Base-by-base conservation (phyloP, 2,329 filamentous ascomycete genomes). In the Hypoxylon sp. region DNA sequence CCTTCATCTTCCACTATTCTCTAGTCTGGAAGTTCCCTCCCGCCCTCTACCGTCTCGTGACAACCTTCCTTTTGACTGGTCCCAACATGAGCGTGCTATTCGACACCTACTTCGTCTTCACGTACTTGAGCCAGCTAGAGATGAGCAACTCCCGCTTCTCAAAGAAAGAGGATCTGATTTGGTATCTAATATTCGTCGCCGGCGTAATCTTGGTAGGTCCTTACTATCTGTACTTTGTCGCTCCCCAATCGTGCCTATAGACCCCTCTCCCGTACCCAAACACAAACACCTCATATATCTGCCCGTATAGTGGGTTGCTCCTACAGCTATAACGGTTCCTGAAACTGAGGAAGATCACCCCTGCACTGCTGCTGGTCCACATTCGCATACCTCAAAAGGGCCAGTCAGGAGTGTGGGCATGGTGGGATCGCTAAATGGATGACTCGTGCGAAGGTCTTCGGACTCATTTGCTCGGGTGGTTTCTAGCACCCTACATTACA, bases 301-400 rank as follows among this genome's bases (percentile, higher is more conserved):
- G 87, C 87, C 87, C 87, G 87, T 81, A 83, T 87, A 89, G 87
- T 78, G 78, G 31, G 68, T 67, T 58, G 65, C 45, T 63, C 74
- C 80, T 74, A 81, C 87, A 83, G 78, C 86, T 89, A 86, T 87
- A 80, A 78, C 87, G 87, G 87, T 90, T 90, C 87, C 87, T 90
- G 86, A 77, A 89, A 85, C 74, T 78, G 87, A 90, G 87, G 87
- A 80, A 90, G 86, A 90, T 83, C 77, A 82, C 84, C 87, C 86
- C 81, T 83, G 78, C 81, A 80, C 78, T 79, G 70, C 64, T 70
- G 63, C 71, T 74, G 75, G 74, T 76, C 80, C 79, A 75, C 79
- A 86, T 88, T 87, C 85, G 84, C 84, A 85, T 76, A 79, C 74
- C 72, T 76, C 76, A 70, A 29, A 69, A 76, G 80, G 83, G 77